Evolutionary conservation across 768 basidiomycete genomes (phyloP).

Genomic region (Calocybe indica): DNA sequence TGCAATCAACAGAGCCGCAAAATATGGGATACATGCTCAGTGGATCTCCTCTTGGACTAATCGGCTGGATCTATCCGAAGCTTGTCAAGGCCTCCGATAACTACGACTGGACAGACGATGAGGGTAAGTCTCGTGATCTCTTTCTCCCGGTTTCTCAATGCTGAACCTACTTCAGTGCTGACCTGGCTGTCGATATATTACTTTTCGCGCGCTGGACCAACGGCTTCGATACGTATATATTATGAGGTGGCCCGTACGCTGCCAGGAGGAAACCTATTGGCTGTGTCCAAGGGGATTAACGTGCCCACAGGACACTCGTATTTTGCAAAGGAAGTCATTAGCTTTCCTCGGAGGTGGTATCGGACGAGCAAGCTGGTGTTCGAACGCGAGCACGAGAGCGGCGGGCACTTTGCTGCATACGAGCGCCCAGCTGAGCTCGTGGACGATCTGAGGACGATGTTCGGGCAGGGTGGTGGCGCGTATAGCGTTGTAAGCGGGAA

Average conservation of each 20-base stretch:
- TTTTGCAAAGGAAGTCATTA: constrained; percentile 44
- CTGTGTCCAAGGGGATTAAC: constrained; percentile 2
- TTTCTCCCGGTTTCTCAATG: background rate
- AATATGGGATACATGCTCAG: constrained; percentile 47
- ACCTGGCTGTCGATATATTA: constrained; percentile 59
- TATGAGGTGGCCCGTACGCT: constrained; percentile 34
- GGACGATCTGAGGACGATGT: constrained; percentile 49
- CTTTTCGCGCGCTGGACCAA: constrained; percentile 54
- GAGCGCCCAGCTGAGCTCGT: constrained; percentile 44
- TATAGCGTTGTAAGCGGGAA: constrained; percentile 40
- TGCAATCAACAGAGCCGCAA: constrained; percentile 44
- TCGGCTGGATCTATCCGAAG: constrained; percentile 52
- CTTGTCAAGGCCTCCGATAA: constrained; percentile 41
- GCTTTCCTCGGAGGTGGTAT: constrained; percentile 34
- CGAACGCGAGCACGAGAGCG: constrained; percentile 38
- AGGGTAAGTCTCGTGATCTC: constrained; percentile 26
- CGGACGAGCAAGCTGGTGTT: constrained; percentile 34
- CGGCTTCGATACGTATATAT: constrained; percentile 54
- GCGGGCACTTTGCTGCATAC: constrained; percentile 56
- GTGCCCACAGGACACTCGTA: constrained; percentile 45
- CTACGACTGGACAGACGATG: constrained; percentile 55
- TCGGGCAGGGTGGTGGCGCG: constrained; percentile 44
- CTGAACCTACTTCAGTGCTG: constrained; percentile 32
- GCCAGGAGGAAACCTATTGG: constrained; percentile 3
- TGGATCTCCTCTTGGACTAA: constrained; percentile 51